A percentile compares a stretch with the other conserved stretches of the same genome.
Conservation (phyloP, 345 rosid genomes). For the Erysimum cheiranthoides region DNA sequence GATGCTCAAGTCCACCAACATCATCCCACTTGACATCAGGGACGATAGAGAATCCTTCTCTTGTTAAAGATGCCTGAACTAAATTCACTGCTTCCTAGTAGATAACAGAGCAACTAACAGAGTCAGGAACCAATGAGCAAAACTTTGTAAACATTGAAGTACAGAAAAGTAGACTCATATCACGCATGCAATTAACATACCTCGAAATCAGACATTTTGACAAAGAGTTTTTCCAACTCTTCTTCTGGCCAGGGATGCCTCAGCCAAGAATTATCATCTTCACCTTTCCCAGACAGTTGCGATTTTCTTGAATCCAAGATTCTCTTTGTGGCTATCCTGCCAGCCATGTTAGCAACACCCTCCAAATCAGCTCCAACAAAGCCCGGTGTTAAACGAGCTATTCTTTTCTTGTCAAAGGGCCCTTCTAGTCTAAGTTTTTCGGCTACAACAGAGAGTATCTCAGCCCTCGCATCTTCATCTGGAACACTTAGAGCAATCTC, state of each 20-base stretch:
- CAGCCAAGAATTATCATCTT: conserved; percentile 65
- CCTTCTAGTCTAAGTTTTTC: background rate
- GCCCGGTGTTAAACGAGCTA: background rate
- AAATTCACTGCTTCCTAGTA: conserved; percentile 71
- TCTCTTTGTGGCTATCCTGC: conserved; percentile 69
- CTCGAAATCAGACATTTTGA: conserved; percentile 88
- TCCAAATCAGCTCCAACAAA: conserved; percentile 6
- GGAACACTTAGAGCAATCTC: conserved; percentile 86
- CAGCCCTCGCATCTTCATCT: conserved; percentile 60
- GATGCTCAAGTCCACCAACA: conserved; percentile 83
- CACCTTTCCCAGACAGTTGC: conserved; percentile 48
- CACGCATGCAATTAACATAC: conserved; percentile 42
- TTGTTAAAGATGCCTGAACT: conserved; percentile 75
- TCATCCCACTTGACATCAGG: conserved; percentile 91
- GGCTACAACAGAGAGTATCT: background rate
- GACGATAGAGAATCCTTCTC: conserved; percentile 87
- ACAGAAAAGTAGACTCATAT: background rate
- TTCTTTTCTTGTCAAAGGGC: background rate
- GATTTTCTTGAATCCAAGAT: conserved; percentile 59
- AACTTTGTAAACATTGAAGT: background rate
- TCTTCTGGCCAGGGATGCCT: conserved; percentile 76
- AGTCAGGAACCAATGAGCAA: conserved; percentile 18
- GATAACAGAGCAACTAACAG: background rate
- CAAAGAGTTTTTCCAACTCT: conserved; percentile 71
- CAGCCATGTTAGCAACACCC: background rate